These are phyloP conservation scores for Setomelanomma holmii DNA, from an alignment of 2,329 filamentous ascomycete species.

Conservation along the genomic window DNA sequence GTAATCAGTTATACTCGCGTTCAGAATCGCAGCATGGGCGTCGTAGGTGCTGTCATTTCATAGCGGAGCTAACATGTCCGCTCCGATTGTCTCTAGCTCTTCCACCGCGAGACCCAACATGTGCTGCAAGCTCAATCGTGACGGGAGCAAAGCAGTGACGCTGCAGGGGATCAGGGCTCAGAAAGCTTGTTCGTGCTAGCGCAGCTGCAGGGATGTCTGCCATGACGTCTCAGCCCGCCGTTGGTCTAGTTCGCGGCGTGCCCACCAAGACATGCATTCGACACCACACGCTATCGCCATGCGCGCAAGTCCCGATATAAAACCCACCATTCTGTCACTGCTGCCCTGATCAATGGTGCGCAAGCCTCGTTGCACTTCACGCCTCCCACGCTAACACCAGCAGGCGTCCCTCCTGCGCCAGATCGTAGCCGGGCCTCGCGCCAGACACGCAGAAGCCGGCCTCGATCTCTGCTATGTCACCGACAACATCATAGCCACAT, in stretches of 20 bases:
- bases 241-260: not conserved
- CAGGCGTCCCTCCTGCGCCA: constrained; percentile 73
- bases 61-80: too few species aligned
- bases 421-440: constrained; percentile 86
- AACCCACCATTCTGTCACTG: not conserved
- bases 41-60: too few species aligned
- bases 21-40: too few species aligned
- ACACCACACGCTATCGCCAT: not conserved
- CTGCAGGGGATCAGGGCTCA: too few species aligned
- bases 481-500: constrained; percentile 77
- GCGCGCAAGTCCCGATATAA: not conserved
- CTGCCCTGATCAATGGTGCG: constrained; percentile 16
- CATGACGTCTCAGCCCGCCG: too few species aligned
- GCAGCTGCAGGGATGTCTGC: too few species aligned
- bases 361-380: not conserved
- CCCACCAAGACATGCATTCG: not conserved
- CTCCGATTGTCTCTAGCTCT: too few species aligned
- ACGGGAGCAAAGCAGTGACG: too few species aligned
- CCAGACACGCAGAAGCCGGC: constrained; percentile 83
- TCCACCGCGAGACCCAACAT: too few species aligned
- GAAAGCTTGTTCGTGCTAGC: too few species aligned
- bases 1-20: too few species aligned
- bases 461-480: constrained; percentile 97
- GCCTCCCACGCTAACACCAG: not conserved
- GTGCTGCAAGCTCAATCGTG: too few species aligned